Evolutionary conservation across 2,329 filamentous ascomycete genomes (phyloP), one percentile per base, ranked within the genome.

Genomic region (Microdochium nivale): DNA sequence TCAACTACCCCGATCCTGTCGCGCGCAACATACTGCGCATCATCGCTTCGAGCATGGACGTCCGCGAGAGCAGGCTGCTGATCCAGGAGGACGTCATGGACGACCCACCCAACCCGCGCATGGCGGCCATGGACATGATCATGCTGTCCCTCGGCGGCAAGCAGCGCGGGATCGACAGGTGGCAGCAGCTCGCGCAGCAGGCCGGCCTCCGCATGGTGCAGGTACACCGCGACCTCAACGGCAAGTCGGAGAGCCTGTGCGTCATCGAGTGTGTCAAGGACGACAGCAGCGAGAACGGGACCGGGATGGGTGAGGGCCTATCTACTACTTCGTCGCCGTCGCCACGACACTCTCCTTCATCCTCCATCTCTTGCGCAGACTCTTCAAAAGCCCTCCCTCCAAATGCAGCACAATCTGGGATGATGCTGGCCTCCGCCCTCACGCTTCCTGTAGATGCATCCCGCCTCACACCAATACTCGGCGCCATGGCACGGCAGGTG

Each of bases 1-100:
- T 72, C 52, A 65, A 71, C 51, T 71, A 69, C 52, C 55, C 62
- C 23, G 67, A 70, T 49, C 58, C 14, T 4, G 23, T 44, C 16
- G 40, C 40, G 19, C 13, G n/a, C 40, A 44, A 44, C 40, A 44
- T 44, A 19, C 40, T 44, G 40, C 40, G 40, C 40, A 19, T 44
- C 40, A 44, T 44, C 19, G 40, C 40, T 11, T 5, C n/a, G 40
- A 44, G 40, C 19, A 44, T 44, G 40, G 16, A 11, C 40, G 16
- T 59, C 10, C 25, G 50, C 0, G 65, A 70, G 49, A 68, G 65
- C 55, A 60, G 58, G 23, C 55, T 70, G 1, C 58, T 69, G 9
- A 62, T 70, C 19, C 58, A 64, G 13, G 68, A 69, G 53, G 57
- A 63, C 43, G 55, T 69, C 16, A 50, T 65, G 32, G 56, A 51